A percentile compares a stretch with the other conserved stretches of the same genome.
These are phyloP conservation scores for Haematococcus lacustris DNA, from an alignment of 139 green algal genomes.

Conservation along the genomic window DNA sequence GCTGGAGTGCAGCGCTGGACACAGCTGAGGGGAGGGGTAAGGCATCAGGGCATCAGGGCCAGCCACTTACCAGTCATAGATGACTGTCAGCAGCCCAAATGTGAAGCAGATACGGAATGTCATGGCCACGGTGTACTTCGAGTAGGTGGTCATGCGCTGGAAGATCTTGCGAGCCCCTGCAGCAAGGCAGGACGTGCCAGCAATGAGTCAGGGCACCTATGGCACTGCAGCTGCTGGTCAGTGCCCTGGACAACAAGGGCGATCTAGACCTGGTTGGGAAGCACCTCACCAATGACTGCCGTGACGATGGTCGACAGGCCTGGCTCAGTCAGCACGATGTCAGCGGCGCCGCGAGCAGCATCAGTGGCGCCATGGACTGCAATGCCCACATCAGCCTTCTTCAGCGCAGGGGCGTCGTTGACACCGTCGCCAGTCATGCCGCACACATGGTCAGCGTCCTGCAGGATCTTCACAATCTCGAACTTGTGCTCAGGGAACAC, in stretches of 20 bases:
- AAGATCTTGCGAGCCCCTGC: constrained; percentile 86
- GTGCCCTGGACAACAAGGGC: no score
- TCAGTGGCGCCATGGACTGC: constrained; percentile 72
- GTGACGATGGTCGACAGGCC: constrained; percentile 57
- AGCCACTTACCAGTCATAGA: constrained; percentile 79
- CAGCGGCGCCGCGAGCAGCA: constrained; percentile 69
- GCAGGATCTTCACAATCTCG: constrained; percentile 73
- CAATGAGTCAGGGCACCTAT: no score
- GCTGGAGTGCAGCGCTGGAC: no score
- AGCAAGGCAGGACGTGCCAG: no score
- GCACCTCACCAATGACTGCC: constrained; percentile 66
- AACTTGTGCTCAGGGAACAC: constrained; percentile 90
- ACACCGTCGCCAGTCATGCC: constrained; percentile 74
- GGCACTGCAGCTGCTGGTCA: no score
- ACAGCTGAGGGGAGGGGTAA: no score
- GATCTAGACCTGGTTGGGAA: no score
- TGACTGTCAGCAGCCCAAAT: constrained; percentile 73
- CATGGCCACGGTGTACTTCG: constrained; percentile 81
- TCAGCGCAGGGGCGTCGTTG: constrained; percentile 92
- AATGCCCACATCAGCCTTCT: constrained; percentile 92
- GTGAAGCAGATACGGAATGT: constrained; percentile 85
- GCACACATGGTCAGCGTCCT: constrained; percentile 59
- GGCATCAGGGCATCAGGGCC: no score
- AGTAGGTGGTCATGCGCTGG: constrained; percentile 85
- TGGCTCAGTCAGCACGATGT: constrained; percentile 60